A percentile compares a stretch with the other conserved stretches of the same genome.
Conservation (phyloP, 768 basidiomycete species). For the Goffeauzyma gilvescens region DNA sequence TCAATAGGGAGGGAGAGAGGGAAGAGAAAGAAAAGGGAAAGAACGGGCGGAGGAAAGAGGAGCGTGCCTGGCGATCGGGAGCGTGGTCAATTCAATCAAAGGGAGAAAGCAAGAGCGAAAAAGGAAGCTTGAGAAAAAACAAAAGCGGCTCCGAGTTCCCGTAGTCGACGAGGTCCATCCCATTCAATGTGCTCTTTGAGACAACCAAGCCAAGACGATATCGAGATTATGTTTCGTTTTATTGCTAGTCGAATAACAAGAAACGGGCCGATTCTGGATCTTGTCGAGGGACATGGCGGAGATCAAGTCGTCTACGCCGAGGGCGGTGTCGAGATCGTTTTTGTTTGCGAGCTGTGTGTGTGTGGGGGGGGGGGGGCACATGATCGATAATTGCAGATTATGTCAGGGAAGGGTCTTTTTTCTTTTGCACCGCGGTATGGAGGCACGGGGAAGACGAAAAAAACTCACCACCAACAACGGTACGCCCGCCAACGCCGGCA, state of each 20-base stretch:
- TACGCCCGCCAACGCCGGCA: slow-evolving; percentile 48
- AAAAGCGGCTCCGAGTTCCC: too few relatives aligned
- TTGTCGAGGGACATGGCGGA: slow-evolving; percentile 61
- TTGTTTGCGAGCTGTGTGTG: slow-evolving; percentile 66
- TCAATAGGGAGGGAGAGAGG: too few relatives aligned
- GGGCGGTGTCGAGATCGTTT: slow-evolving; percentile 62
- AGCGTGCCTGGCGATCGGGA: too few relatives aligned
- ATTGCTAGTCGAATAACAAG: slow-evolving; percentile 60
- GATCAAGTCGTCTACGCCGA: slow-evolving; percentile 66
- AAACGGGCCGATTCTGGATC: slow-evolving; percentile 60
- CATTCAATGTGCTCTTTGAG: slow-evolving; percentile 43
- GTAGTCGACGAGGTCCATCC: too few relatives aligned
- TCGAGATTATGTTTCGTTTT: slow-evolving; percentile 88
- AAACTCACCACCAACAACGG: slow-evolving; percentile 60
- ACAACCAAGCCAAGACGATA: slow-evolving; percentile 73
- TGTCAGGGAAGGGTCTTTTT: neutral
- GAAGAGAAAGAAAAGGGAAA: too few relatives aligned
- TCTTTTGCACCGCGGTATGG: neutral
- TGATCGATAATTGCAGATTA: neutral
- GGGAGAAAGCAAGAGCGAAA: too few relatives aligned
- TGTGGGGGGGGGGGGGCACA: neutral
- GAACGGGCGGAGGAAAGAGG: too few relatives aligned
- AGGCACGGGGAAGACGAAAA: too few relatives aligned
- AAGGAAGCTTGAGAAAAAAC: too few relatives aligned
- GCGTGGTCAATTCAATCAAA: too few relatives aligned